Conservation (phyloP, 805 yeast genomes). For the Myxozyma neotropica region DNA sequence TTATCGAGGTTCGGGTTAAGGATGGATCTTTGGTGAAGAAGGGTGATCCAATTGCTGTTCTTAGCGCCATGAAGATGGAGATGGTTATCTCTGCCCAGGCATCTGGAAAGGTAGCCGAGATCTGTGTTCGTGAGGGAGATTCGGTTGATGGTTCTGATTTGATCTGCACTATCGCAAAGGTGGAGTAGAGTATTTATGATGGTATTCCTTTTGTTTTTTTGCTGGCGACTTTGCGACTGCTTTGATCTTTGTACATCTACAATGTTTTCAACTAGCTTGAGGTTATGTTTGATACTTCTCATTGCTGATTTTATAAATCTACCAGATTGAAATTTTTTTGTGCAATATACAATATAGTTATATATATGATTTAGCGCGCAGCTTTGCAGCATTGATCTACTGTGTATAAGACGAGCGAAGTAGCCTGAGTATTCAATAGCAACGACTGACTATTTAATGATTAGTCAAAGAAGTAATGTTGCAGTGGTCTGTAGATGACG, state of each 20-base stretch:
- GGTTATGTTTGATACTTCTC: too few species aligned
- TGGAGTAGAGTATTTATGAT: constrained; percentile 1
- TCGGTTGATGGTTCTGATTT: constrained; percentile 94
- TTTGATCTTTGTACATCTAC: too few species aligned
- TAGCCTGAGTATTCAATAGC: too few species aligned
- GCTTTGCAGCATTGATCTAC: background rate
- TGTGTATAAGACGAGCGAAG: too few species aligned
- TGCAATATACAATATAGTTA: too few species aligned
- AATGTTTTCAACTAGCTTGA: too few species aligned
- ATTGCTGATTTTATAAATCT: too few species aligned
- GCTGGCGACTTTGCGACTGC: background rate
- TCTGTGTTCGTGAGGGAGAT: constrained; percentile 84
- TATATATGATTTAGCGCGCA: background rate
- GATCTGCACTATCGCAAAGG: constrained; percentile 60
- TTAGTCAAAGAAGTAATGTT: too few species aligned
- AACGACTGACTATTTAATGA: too few species aligned
- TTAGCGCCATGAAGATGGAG: constrained; percentile 99
- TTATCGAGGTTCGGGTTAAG: constrained; percentile 90
- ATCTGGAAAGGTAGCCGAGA: constrained; percentile 77
- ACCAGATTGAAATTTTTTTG: too few species aligned
- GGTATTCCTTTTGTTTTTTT: background rate
- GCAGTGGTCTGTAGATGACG: too few species aligned
- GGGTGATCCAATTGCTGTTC: constrained; percentile 92
- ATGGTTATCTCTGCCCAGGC: constrained; percentile 95
- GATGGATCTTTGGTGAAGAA: constrained; percentile 87